Evolutionary conservation across 768 basidiomycete genomes (phyloP).

Genomic region (Phlebiopsis flavidoalba): DNA sequence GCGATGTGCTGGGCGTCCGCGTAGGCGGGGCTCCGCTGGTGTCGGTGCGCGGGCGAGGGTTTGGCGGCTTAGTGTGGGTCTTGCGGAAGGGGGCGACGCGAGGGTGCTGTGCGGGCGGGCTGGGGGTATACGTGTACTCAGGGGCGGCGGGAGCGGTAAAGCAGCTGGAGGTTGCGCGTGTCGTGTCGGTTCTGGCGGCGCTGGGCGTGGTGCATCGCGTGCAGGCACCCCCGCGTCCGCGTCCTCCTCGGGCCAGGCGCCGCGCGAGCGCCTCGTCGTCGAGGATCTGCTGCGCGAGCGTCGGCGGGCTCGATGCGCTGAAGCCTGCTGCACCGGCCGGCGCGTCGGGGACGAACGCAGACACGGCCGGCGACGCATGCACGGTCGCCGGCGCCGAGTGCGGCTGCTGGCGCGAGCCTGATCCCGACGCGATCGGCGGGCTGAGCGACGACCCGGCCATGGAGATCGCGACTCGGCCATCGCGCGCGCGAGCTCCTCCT

Average conservation of each 20-base stretch:
- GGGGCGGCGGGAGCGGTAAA: background rate
- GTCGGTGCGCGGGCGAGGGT: background rate
- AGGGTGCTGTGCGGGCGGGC: background rate
- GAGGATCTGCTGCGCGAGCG: conserved; percentile 14
- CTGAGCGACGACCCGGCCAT: background rate
- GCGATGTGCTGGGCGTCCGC: background rate
- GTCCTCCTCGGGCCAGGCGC: conserved; percentile 27
- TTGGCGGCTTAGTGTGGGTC: background rate
- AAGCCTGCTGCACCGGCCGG: background rate
- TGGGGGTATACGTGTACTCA: background rate
- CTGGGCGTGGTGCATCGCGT: background rate
- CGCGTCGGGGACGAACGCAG: background rate
- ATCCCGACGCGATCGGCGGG: background rate
- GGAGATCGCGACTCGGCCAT: conserved; percentile 47
- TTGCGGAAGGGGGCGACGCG: background rate
- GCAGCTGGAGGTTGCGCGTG: too few relatives aligned
- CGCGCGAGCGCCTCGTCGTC: conserved; percentile 44
- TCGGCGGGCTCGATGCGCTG: background rate
- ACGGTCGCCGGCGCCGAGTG: background rate
- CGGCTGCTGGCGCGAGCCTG: background rate
- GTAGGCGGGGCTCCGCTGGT: background rate
- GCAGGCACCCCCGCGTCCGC: background rate
- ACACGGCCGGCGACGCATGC: background rate
- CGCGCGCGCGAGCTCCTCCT: conserved; percentile 62
- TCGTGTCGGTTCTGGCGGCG: background rate